Evolutionary conservation across 352 stramenopile species (phyloP).

Genomic region (Globisporangium echinulatum): DNA sequence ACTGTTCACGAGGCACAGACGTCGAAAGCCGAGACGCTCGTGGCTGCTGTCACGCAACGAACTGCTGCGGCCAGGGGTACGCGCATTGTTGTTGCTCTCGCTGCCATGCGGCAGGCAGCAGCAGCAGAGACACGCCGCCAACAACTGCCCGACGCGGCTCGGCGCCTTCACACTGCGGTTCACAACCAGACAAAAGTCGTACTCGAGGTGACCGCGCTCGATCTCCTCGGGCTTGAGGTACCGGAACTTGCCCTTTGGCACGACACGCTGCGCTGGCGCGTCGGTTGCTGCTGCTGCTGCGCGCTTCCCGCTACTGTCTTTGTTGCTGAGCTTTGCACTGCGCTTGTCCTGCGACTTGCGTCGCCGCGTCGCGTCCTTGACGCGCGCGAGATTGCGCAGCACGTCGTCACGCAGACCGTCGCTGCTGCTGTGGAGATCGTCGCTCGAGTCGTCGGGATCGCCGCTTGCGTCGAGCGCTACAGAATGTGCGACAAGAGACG

Average conservation of each 20-base stretch:
- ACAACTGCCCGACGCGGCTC: constrained; percentile 19
- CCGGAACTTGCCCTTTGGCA: constrained; percentile 41
- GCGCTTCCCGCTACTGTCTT: neutral
- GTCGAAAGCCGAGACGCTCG: constrained; percentile 50
- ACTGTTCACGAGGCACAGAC: constrained; percentile 54
- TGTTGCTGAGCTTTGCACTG: constrained; percentile 12
- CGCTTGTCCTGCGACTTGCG: constrained; percentile 11
- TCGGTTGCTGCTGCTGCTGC: constrained; percentile 3
- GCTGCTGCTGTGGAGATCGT: constrained; percentile 23
- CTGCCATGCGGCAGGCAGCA: constrained; percentile 18
- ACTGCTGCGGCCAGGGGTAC: neutral
- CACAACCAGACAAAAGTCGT: constrained; percentile 79
- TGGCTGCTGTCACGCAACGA: constrained; percentile 29
- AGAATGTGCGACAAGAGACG: constrained; percentile 42
- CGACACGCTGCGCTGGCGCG: constrained; percentile 18
- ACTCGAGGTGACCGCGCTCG: constrained; percentile 40
- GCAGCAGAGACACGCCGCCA: constrained; percentile 30
- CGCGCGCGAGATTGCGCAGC: neutral
- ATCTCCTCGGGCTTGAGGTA: constrained; percentile 85
- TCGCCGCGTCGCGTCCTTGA: constrained; percentile 8
- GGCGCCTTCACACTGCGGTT: constrained; percentile 57
- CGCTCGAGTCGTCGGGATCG: constrained; percentile 1
- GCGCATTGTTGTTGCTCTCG: neutral
- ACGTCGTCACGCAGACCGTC: constrained; percentile 5
- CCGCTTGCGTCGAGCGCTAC: constrained; percentile 21